These are phyloP conservation scores for Amylocystis lapponica DNA, from an alignment of 768 basidiomycete genomes.

Conservation along the genomic window DNA sequence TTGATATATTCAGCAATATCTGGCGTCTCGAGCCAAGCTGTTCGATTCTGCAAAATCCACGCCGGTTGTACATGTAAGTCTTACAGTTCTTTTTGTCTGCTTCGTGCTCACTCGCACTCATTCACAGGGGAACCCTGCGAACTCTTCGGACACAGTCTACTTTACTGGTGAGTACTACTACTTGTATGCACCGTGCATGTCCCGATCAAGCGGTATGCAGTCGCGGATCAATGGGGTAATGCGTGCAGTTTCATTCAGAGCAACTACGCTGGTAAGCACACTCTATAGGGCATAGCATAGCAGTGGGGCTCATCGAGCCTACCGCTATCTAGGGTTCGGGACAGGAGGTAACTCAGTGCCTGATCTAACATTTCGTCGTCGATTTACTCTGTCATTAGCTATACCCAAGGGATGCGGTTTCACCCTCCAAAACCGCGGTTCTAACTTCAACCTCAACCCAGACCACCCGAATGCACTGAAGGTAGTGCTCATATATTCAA, in stretches of 20 bases:
- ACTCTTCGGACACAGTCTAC: constrained; percentile 92
- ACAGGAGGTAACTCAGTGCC: constrained; percentile 57
- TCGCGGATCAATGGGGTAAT: constrained; percentile 83
- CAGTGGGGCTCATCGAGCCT: background rate
- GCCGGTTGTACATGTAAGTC: constrained; percentile 60
- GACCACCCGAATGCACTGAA: constrained; percentile 82
- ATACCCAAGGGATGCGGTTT: constrained; percentile 94
- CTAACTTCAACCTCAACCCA: constrained; percentile 73
- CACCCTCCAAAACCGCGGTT: constrained; percentile 91
- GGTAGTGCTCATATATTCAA: constrained; percentile 31
- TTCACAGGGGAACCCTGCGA: constrained; percentile 69
- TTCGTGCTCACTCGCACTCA: background rate
- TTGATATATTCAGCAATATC: constrained; percentile 60
- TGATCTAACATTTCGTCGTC: background rate
- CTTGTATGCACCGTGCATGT: background rate
- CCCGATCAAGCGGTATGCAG: constrained; percentile 29
- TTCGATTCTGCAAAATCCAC: constrained; percentile 68
- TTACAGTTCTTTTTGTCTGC: background rate
- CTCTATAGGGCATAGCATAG: background rate
- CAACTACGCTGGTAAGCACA: constrained; percentile 66
- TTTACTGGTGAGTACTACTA: constrained; percentile 60
- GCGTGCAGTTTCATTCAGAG: constrained; percentile 88
- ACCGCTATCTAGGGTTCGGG: constrained; percentile 61
- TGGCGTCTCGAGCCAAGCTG: constrained; percentile 70
- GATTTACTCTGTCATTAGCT: constrained; percentile 35